Percentiles rank a stretch among this genome's conserved stretches.
Evolutionary conservation across 2,329 filamentous ascomycete genomes (phyloP).

Genomic region (Aquanectria penicillioides): DNA sequence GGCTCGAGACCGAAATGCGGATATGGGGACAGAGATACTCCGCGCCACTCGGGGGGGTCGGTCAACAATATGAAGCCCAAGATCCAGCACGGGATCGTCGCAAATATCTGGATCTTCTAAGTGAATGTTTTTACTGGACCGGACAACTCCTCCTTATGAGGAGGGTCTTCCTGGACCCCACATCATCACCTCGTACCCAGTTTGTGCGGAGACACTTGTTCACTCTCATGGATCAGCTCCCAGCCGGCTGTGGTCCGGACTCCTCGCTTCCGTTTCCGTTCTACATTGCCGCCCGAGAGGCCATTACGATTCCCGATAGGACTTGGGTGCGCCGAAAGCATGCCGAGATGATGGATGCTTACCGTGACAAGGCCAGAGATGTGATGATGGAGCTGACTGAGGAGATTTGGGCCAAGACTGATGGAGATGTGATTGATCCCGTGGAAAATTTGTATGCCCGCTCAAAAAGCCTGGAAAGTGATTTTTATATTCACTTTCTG

Average conservation of each 20-base stretch:
- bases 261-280: slow-evolving; percentile 7
- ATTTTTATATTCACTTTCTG: too few relatives aligned
- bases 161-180: background rate
- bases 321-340: slow-evolving; percentile 4
- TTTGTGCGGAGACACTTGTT: slow-evolving; percentile 1
- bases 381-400: slow-evolving; percentile 21
- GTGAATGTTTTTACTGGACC: background rate
- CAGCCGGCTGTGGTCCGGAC: slow-evolving; percentile 1
- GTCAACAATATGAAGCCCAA: background rate
- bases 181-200: background rate
- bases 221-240: background rate
- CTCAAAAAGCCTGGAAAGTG: too few relatives aligned
- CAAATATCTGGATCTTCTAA: background rate
- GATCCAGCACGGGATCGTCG: background rate
- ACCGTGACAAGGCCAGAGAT: slow-evolving; percentile 8
- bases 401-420: slow-evolving; percentile 19
- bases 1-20: slow-evolving; percentile 2
- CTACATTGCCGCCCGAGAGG: slow-evolving; percentile 7
- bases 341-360: slow-evolving; percentile 10
- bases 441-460: too few relatives aligned
- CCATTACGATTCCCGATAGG: background rate
- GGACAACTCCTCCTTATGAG: slow-evolving; percentile 1
- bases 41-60: too few relatives aligned
- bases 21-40: background rate
- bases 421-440: too few relatives aligned